Evolutionary conservation across 1,284 basidiomycete species (phyloP), one percentile per base, ranked within the genome.

Genomic region (Cutaneotrichosporon daszewskae): DNA sequence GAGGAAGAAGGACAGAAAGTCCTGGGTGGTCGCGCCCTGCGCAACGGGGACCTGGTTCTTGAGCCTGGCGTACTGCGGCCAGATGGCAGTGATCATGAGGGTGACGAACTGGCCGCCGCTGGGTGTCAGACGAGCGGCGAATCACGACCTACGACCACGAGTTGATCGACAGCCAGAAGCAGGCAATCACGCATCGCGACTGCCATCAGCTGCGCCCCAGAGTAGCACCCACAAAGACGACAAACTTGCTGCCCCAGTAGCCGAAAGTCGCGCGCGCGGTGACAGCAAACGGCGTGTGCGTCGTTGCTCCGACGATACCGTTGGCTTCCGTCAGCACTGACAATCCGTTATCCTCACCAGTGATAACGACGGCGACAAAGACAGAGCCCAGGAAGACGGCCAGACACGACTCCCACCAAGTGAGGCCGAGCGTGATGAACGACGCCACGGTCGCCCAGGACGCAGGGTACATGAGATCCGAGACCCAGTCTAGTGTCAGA

Each of bases 251-350:
- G 11, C 47, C 47, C 35, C 80, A 84, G 69, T 84, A 84, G 1
- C 84, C 84, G 58, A 83, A 86, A 0, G 81, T 83, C 1, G 81
- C 82, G 3, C 84, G 76, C 56, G 81, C 81, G 10, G 84, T 71
- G 25, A 86, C 77, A 0, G 83, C 79, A 58, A 85, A 86, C 1
- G 77, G 74, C 25, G 79, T 64, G 47, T 78, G 79, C 32, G 85
- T 73, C 13, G 80, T 75, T 13, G 83, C 82, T 12, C 83, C 83
- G 38, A 80, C 76, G 13, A 81, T 81, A 39, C 83, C 83, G 57
- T 83, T 85, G 32, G 47, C 47, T 49, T 32, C 2, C 26, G 34
- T 40, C 29, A 43, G 34, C 20, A 11, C 12, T 32, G 10, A 11
- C 9, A 17, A 24, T 1, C 20, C 14, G 14, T 14, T 22, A 18